phyloP scores from a whole-genome alignment of 164 flowering plant species.

The Vitis rotundifolia region DNA sequence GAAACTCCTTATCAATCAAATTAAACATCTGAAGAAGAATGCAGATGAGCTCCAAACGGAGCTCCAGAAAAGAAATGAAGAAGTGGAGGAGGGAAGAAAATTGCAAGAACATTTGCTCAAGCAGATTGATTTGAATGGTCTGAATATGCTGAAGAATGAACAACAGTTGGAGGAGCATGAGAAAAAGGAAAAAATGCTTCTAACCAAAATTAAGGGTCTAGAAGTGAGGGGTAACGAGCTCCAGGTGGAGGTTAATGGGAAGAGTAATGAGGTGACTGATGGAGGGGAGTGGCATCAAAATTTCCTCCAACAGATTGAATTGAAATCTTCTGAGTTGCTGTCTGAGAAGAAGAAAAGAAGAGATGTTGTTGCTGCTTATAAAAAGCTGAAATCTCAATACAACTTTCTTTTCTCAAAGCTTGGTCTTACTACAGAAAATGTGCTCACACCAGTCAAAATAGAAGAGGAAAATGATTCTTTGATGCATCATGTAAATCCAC shows the following conservation, averaged over 20 bases:
- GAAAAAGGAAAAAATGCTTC: constrained; percentile 20
- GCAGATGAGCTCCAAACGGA: constrained; percentile 11
- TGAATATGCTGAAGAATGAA: constrained; percentile 15
- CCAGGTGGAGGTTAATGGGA: constrained; percentile 25
- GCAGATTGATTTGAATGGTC: constrained; percentile 17
- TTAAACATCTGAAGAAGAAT: constrained; percentile 27
- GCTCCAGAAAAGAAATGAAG: constrained; percentile 18
- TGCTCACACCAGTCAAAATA: constrained; percentile 19
- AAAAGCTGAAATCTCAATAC: constrained; percentile 67
- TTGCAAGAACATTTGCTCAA: constrained; percentile 24
- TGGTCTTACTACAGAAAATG: constrained; percentile 45
- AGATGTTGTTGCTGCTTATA: constrained; percentile 35
- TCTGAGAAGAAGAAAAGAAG: constrained; percentile 46
- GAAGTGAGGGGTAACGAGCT: constrained; percentile 30
- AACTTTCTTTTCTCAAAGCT: constrained; percentile 43
- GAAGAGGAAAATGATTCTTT: constrained; percentile 33
- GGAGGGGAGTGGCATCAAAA: constrained; percentile 36
- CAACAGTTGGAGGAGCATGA: constrained; percentile 17
- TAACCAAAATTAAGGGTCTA: constrained; percentile 22
- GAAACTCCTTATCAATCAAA: constrained; percentile 25
- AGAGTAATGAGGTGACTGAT: constrained; percentile 26
- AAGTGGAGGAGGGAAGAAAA: constrained; percentile 24
- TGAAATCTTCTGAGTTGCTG: constrained; percentile 34
- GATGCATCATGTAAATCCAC: constrained; percentile 22
- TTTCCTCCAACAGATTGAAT: constrained; percentile 41